These are phyloP conservation scores for Forsythia suspensa DNA, from an alignment of 257 asterid genomes.

Conservation along the genomic window DNA sequence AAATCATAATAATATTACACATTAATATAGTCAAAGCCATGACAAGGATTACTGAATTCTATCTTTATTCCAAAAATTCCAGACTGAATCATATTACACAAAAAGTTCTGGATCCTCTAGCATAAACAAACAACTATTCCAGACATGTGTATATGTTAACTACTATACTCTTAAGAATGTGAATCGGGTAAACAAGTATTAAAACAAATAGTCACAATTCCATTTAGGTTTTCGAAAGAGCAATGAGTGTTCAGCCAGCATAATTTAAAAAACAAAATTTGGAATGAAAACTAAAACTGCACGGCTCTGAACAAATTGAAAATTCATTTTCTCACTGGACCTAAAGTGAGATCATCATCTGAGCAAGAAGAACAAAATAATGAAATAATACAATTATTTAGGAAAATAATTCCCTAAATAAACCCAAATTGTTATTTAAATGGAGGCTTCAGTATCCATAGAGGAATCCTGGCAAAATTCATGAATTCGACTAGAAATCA, in stretches of 20 bases:
- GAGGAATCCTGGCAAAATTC: not conserved
- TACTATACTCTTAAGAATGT: not conserved
- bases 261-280: not conserved
- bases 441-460: not conserved
- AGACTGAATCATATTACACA: not conserved
- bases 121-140: not conserved
- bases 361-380: not conserved
- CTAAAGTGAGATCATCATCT: not conserved
- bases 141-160: not conserved
- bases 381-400: not conserved
- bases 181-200: not conserved
- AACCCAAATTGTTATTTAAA: too few species aligned
- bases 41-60: slow-evolving; percentile 2
- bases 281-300: not conserved
- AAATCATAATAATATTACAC: not conserved
- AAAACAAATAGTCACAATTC: not conserved
- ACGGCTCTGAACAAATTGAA: not conserved
- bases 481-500: not conserved
- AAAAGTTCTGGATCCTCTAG: not conserved
- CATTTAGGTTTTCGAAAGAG: not conserved
- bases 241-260: not conserved
- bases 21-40: slow-evolving; percentile 1
- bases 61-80: not conserved
- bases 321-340: not conserved
- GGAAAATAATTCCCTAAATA: not conserved